Conservation (phyloP, 1,284 basidiomycete genomes). For the Gomphus bonarii region DNA sequence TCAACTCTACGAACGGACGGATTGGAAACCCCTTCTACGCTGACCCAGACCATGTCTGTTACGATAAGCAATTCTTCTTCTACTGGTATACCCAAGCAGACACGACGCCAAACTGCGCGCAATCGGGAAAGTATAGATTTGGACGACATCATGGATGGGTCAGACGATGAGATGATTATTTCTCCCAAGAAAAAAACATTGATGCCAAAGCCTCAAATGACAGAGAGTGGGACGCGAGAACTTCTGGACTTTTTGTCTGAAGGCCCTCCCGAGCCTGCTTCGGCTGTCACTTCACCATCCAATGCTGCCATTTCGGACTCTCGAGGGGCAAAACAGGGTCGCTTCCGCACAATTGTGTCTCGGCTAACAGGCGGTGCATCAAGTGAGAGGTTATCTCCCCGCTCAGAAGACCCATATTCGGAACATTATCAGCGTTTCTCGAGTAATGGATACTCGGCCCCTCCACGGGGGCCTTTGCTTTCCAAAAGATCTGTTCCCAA, state of each 20-base stretch:
- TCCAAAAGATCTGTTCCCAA: constrained; percentile 9
- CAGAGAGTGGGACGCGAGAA: constrained; percentile 38
- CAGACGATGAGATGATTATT: constrained; percentile 39
- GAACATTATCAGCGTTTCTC: not conserved
- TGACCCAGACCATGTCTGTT: constrained; percentile 7
- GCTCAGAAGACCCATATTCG: not conserved
- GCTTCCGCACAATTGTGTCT: constrained; percentile 71
- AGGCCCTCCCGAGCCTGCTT: constrained; percentile 39
- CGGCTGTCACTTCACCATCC: constrained; percentile 24
- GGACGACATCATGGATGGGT: constrained; percentile 62
- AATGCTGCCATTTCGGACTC: constrained; percentile 30
- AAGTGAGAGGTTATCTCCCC: constrained; percentile 31
- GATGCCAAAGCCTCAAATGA: constrained; percentile 21
- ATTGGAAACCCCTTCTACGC: constrained; percentile 6
- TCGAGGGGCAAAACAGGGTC: constrained; percentile 34
- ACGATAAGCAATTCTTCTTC: constrained; percentile 9
- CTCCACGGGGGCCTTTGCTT: not conserved
- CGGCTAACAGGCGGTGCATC: constrained; percentile 43
- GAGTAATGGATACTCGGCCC: not conserved
- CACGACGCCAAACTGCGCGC: constrained; percentile 34
- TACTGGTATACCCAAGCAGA: constrained; percentile 22
- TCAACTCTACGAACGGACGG: constrained; percentile 7
- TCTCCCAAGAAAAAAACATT: constrained; percentile 16
- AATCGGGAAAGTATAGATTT: constrained; percentile 61
- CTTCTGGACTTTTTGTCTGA: constrained; percentile 58